Base-by-base conservation (phyloP, 768 basidiomycete species). In the Candolleomyces efflorescens region DNA sequence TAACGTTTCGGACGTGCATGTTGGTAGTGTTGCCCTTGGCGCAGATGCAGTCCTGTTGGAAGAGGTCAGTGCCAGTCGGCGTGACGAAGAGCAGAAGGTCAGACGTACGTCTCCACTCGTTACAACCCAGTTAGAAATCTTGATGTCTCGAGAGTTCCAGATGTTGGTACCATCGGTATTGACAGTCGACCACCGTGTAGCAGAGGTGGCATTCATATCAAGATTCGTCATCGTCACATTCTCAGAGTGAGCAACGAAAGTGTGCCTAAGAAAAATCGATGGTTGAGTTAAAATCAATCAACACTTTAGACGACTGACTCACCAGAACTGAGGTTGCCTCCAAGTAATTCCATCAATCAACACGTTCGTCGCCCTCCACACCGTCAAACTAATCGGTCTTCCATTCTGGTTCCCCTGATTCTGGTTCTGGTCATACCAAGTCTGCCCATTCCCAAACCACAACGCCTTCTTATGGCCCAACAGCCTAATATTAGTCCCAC, bases 351-450 rank as follows among this genome's bases (percentile, higher is more conserved):
- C 57, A 24, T 58, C 57, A 18, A 58, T 47, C n/a, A 58, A 38
- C 2, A 58, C 44, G 27, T 58, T 58, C 12, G 23, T 58, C 17
- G n/a, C 57, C 24, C 57, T 49, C 57, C 57, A 58, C 17, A 58
- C 38, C 5, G 57, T 58, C 49, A 60, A 49, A 5, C 49, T 53
- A 36, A 60, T 60, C 9, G 60, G 60, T 15, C 60, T 18, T 13
- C 60, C 60, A 32, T 23, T 49, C 37, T 60, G 60, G 46, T 60
- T 60, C 2, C 60, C 55, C 41, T 58, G 55, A 41, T 60, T 54
- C 20, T 48, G 60, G 36, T 60, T 60, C 52, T 60, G 55, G 56
- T 60, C 60, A 45, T 60, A 60, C 60, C 60, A 60, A 36, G 56
- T 56, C 56, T 60, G 60, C 3, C 60, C 60, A 54, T 60, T 60